A percentile compares a stretch with the other conserved stretches of the same genome.
These are phyloP conservation scores for Boletellus ananiceps DNA, from an alignment of 768 basidiomycete species.

Conservation along the genomic window DNA sequence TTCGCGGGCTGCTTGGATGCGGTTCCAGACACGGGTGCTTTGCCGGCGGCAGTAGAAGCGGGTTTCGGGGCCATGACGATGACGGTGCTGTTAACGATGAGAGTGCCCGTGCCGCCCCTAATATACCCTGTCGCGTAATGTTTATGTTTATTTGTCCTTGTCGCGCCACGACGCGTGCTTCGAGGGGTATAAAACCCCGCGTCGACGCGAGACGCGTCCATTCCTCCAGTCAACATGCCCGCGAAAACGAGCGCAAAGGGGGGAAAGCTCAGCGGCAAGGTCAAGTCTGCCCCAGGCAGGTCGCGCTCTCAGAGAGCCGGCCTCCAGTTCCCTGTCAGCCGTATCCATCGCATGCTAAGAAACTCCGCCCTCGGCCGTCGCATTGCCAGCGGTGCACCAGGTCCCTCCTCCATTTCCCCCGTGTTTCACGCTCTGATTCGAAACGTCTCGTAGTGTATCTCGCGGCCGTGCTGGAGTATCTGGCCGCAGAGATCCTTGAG, in stretches of 20 bases:
- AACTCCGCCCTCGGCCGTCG: conserved; percentile 83
- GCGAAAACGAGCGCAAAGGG: conserved; percentile 26
- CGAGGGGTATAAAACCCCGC: conserved; percentile 21
- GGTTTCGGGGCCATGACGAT: conserved; percentile 52
- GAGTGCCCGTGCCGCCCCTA: conserved; percentile 27
- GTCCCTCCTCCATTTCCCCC: conserved; percentile 33
- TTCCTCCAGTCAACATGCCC: conserved; percentile 19
- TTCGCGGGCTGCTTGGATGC: conserved; percentile 64
- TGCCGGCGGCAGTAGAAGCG: conserved; percentile 64
- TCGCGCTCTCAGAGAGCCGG: conserved; percentile 75
- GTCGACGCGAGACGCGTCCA: background rate
- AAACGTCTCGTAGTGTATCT: conserved; percentile 63
- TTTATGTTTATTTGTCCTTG: conserved; percentile 28
- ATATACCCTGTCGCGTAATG: conserved; percentile 32
- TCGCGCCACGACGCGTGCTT: conserved; percentile 35
- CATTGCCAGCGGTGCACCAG: conserved; percentile 84
- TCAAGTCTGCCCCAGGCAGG: conserved; percentile 48
- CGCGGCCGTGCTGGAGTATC: conserved; percentile 88
- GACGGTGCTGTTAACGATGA: background rate
- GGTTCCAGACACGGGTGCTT: conserved; percentile 56
- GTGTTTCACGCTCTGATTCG: background rate
- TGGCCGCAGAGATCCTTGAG: conserved; percentile 91
- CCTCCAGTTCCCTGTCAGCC: conserved; percentile 84
- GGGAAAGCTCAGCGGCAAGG: conserved; percentile 51
- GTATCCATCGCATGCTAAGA: conserved; percentile 88